Evolutionary conservation across 805 yeast species (phyloP).

Genomic region (Monosporozyma yasuniensis): DNA sequence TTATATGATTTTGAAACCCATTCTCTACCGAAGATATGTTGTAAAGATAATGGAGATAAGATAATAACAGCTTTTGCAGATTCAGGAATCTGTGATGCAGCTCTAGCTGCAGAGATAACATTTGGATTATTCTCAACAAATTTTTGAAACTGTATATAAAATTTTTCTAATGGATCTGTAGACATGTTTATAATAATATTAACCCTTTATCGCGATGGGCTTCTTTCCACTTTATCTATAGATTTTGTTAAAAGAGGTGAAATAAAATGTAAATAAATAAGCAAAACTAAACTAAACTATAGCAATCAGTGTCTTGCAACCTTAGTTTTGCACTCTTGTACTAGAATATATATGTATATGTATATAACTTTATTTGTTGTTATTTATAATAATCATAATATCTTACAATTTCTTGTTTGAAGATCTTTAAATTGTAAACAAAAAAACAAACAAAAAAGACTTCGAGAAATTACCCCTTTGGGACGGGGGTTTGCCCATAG

Average conservation of each 20-base stretch:
- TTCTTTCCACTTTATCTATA: background rate
- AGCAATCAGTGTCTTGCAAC: no score
- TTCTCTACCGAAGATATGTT: constrained; percentile 62
- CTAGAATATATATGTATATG: no score
- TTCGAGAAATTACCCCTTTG: background rate
- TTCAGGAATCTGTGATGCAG: constrained; percentile 29
- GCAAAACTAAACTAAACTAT: no score
- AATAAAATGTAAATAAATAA: no score
- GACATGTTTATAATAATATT: background rate
- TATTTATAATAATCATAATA: no score
- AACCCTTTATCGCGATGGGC: no score
- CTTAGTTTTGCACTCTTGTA: background rate
- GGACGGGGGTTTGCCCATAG: background rate
- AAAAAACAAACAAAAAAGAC: background rate
- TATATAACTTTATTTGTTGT: background rate
- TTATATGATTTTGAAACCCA: constrained; percentile 68
- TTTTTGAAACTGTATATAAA: constrained; percentile 36
- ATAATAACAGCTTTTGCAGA: constrained; percentile 49
- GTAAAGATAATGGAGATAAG: constrained; percentile 59
- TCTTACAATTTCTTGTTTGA: background rate
- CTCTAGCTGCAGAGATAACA: constrained; percentile 29
- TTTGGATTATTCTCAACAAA: constrained; percentile 34
- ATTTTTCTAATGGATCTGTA: constrained; percentile 32
- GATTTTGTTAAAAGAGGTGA: background rate
- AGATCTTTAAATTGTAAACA: constrained; percentile 1